These are phyloP conservation scores for Umbellularia californica DNA, from an alignment of 164 flowering plant genomes.

Conservation along the genomic window DNA sequence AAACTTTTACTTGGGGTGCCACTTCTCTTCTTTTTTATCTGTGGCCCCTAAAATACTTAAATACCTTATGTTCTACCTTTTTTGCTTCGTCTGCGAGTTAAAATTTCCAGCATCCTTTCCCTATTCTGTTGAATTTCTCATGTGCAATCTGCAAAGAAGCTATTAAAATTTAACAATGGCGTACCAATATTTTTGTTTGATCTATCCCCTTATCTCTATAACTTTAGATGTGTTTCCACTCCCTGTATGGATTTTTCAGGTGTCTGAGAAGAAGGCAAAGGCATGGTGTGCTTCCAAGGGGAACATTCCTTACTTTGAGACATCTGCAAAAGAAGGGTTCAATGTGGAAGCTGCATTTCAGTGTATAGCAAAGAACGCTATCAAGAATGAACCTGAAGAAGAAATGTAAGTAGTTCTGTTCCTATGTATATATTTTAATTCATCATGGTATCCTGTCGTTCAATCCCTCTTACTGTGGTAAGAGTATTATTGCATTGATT, in stretches of 20 bases:
- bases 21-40: neutral
- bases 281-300: constrained; percentile 97
- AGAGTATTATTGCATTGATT: neutral
- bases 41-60: neutral
- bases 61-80: neutral
- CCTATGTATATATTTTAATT: neutral
- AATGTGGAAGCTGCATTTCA: constrained; percentile 90
- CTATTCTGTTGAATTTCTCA: neutral
- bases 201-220: neutral
- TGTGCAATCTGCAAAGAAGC: neutral
- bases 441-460: neutral
- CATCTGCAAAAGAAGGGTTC: constrained; percentile 92
- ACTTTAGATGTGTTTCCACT: neutral
- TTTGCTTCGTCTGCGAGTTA: neutral
- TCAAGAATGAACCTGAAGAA: constrained; percentile 84
- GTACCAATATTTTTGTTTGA: neutral
- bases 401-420: constrained; percentile 53
- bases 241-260: constrained; percentile 33
- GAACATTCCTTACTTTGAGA: constrained; percentile 88
- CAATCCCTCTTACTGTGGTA: neutral
- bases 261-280: constrained; percentile 88
- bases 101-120: neutral
- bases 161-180: neutral
- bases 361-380: constrained; percentile 81
- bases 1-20: neutral